Percentiles rank a stretch among this genome's conserved stretches.
Conservation (phyloP, 345 rosid species). For the Brassica carinata region DNA sequence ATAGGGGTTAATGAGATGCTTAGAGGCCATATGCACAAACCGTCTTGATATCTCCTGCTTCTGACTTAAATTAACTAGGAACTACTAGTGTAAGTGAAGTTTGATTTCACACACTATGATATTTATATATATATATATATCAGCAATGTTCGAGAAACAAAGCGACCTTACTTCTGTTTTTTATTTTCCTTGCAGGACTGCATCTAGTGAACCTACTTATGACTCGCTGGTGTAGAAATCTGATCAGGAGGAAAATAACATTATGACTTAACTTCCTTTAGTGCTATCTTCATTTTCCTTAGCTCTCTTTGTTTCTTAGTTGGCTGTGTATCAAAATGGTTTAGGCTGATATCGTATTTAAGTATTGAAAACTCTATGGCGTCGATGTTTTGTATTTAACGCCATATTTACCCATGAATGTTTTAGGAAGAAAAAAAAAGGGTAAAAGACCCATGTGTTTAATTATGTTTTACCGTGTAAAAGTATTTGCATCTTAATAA, state of each 20-base stretch:
- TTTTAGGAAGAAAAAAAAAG: slow-evolving; percentile 23
- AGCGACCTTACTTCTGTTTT: neutral
- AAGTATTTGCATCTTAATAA: neutral
- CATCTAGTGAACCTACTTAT: slow-evolving; percentile 42
- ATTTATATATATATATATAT: neutral
- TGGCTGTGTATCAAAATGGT: slow-evolving; percentile 49
- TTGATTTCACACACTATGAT: neutral
- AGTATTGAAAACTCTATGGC: slow-evolving; percentile 53
- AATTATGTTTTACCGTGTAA: neutral
- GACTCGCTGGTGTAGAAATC: slow-evolving; percentile 39
- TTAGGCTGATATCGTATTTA: slow-evolving; percentile 41
- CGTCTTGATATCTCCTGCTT: slow-evolving; percentile 49
- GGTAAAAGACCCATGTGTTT: neutral
- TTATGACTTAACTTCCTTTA: slow-evolving; percentile 27
- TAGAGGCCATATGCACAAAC: slow-evolving; percentile 68
- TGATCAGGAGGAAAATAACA: slow-evolving; percentile 46
- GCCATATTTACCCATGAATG: slow-evolving; percentile 45
- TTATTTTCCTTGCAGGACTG: slow-evolving; percentile 48
- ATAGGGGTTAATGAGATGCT: slow-evolving; percentile 73
- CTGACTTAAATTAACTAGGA: slow-evolving; percentile 43
- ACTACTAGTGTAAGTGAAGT: slow-evolving; percentile 38
- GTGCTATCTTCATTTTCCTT: slow-evolving; percentile 35
- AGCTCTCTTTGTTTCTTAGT: slow-evolving; percentile 26
- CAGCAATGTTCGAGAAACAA: neutral
- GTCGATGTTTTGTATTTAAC: slow-evolving; percentile 53